A percentile compares a stretch with the other conserved stretches of the same genome.
These are phyloP conservation scores for Panicum virgatum DNA, from an alignment of 202 grass and related monocot species.

Conservation along the genomic window DNA sequence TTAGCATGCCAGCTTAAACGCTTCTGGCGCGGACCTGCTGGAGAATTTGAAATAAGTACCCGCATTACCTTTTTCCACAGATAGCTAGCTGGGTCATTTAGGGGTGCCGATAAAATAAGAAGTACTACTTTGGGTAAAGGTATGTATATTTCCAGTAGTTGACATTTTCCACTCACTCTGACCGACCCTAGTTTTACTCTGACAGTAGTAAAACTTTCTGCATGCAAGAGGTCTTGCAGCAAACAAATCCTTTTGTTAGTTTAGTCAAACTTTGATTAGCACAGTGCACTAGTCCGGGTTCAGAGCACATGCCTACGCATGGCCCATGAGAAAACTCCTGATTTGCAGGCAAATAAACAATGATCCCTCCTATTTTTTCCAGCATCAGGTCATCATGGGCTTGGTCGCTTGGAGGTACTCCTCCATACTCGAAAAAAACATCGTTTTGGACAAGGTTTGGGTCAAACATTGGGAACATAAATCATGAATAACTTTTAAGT, in stretches of 20 bases:
- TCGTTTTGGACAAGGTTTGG: no score
- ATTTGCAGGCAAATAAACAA: slow-evolving; percentile 29
- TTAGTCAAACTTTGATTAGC: not conserved
- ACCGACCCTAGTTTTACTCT: no score
- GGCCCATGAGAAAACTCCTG: slow-evolving; percentile 8
- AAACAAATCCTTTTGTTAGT: not conserved
- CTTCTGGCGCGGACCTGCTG: not conserved
- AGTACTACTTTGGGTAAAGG: no score
- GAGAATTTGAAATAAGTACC: not conserved
- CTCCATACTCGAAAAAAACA: no score
- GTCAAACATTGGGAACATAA: no score
- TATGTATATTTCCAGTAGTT: no score
- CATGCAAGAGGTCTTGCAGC: not conserved
- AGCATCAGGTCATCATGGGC: slow-evolving; percentile 21
- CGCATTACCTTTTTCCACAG: not conserved
- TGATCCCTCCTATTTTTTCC: not conserved
- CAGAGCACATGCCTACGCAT: slow-evolving; percentile 24
- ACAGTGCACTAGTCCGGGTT: not conserved
- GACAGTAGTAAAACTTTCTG: not conserved
- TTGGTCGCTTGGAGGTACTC: no score
- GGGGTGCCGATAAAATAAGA: no score
- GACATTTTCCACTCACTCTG: not conserved
- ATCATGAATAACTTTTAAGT: no score
- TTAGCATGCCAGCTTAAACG: slow-evolving; percentile 18
- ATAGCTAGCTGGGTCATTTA: not conserved